Conservation (phyloP, 2,329 filamentous ascomycete species). For the Immersiporthe knoxdaviesiana region DNA sequence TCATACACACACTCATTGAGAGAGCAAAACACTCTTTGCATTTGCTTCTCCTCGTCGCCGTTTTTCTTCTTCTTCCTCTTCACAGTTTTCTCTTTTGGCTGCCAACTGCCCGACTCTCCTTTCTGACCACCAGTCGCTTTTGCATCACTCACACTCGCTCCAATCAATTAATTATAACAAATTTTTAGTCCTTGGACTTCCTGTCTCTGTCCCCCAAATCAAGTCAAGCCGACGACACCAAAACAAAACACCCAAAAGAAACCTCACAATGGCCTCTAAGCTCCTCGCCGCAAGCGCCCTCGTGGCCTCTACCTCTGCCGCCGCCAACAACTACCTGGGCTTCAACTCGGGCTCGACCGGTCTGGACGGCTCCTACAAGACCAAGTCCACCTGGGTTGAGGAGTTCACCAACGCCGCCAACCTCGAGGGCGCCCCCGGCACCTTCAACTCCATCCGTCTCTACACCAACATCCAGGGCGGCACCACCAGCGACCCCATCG, state of each 20-base stretch:
- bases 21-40: not conserved
- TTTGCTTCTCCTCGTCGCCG: not conserved
- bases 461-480: slow-evolving; percentile 76
- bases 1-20: not conserved
- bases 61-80: not conserved
- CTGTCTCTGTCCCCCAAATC: not conserved
- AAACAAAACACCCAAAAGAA: not conserved
- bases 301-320: slow-evolving; percentile 21
- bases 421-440: slow-evolving; percentile 64
- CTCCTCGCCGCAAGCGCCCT: slow-evolving; percentile 19
- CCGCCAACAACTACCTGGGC: slow-evolving; percentile 53
- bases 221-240: not conserved
- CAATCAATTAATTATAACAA: not conserved
- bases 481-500: slow-evolving; percentile 66
- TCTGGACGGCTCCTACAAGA: slow-evolving; percentile 62
- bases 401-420: slow-evolving; percentile 69
- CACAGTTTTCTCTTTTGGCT: not conserved
- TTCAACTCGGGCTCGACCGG: slow-evolving; percentile 75
- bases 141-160: slow-evolving; percentile 5
- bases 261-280: slow-evolving; percentile 23
- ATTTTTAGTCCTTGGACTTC: not conserved
- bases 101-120: not conserved
- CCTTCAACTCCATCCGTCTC: slow-evolving; percentile 71
- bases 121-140: not conserved
- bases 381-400: slow-evolving; percentile 67